These are phyloP conservation scores for Cercospora canescens DNA, from an alignment of 2,329 filamentous ascomycete genomes.

Conservation along the genomic window DNA sequence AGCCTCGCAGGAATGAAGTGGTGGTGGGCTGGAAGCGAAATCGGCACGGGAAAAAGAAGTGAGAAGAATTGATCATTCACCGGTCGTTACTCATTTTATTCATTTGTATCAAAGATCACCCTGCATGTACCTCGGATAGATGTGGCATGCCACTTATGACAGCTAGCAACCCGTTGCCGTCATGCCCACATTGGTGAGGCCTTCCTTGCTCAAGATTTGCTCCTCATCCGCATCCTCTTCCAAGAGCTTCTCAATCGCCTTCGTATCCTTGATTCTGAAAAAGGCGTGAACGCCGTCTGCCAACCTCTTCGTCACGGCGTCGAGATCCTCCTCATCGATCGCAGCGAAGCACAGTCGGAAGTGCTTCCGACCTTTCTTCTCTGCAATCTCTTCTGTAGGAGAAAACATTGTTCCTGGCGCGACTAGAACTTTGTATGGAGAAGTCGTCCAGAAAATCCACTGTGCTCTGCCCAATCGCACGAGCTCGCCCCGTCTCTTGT, in stretches of 20 bases:
- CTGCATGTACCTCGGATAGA: background rate
- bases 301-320: constrained; percentile 62
- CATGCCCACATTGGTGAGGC: constrained; percentile 8
- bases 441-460: constrained; percentile 69
- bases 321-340: constrained; percentile 70
- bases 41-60: background rate
- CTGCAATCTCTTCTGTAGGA: constrained; percentile 60
- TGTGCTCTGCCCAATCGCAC: constrained; percentile 63
- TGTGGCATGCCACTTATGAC: background rate
- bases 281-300: constrained; percentile 70
- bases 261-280: constrained; percentile 70
- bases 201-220: constrained; percentile 1
- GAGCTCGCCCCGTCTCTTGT: constrained; percentile 41
- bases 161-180: constrained; percentile 10
- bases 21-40: background rate
- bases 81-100: background rate
- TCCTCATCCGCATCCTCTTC: constrained; percentile 41
- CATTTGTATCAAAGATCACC: background rate
- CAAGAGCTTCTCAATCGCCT: constrained; percentile 64
- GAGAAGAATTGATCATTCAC: background rate
- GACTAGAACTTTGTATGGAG: constrained; percentile 69
- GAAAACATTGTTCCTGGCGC: constrained; percentile 74
- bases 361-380: constrained; percentile 66
- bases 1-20: background rate
- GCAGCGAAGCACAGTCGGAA: constrained; percentile 84